These are phyloP conservation scores for Tephrocybe sp. DNA, from an alignment of 768 basidiomycete genomes.

Conservation along the genomic window DNA sequence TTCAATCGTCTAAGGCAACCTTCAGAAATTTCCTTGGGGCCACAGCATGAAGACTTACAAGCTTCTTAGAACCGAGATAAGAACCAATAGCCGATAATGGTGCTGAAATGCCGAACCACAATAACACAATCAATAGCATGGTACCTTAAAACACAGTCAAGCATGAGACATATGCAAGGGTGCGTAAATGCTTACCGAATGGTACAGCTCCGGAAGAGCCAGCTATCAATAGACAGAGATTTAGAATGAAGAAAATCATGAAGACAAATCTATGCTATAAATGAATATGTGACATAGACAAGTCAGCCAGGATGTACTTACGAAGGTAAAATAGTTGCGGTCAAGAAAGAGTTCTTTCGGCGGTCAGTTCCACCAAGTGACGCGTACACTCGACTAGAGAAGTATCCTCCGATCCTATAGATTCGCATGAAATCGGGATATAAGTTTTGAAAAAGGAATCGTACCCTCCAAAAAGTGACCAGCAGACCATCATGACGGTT, in stretches of 20 bases:
- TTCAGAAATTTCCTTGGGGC: not conserved
- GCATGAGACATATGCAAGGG: not conserved
- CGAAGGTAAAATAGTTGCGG: constrained; percentile 88
- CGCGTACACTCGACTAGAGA: constrained; percentile 79
- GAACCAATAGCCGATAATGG: constrained; percentile 86
- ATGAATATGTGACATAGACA: not conserved
- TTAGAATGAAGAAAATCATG: constrained; percentile 82
- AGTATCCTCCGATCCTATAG: constrained; percentile 85
- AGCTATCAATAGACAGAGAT: constrained; percentile 82
- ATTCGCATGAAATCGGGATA: constrained; percentile 8
- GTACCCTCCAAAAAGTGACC: constrained; percentile 90
- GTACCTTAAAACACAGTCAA: constrained; percentile 51
- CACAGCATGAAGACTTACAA: constrained; percentile 49
- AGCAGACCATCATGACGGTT: constrained; percentile 92
- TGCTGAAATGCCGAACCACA: constrained; percentile 95
- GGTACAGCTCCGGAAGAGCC: constrained; percentile 95
- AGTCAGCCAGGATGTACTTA: constrained; percentile 32
- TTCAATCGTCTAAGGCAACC: constrained; percentile 54
- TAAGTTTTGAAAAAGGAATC: constrained; percentile 15
- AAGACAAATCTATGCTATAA: constrained; percentile 66
- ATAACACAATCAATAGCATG: constrained; percentile 76
- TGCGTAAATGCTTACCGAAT: constrained; percentile 58
- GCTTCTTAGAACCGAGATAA: constrained; percentile 84
- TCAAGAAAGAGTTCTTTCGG: constrained; percentile 81
- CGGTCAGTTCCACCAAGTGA: constrained; percentile 79